Percentiles rank a stretch among this genome's conserved stretches.
phyloP scores from a whole-genome alignment of 2,329 filamentous ascomycete species.

The Colletotrichum chrysophilum region DNA sequence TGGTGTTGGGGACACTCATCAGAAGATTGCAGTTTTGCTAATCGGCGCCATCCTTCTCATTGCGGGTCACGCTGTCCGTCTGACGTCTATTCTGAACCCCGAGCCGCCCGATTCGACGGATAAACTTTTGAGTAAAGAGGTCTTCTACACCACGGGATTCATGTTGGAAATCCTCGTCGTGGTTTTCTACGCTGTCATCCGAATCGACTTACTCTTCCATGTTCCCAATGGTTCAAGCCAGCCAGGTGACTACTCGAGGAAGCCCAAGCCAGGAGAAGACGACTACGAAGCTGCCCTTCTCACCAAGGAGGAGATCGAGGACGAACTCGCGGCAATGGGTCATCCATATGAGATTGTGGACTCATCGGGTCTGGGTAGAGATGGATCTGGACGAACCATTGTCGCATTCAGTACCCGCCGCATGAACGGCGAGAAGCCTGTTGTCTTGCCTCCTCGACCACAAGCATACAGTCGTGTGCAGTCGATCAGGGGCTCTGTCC shows the following conservation, averaged over 20 bases:
- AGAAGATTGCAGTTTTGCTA: conserved; percentile 34
- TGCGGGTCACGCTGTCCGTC: conserved; percentile 25
- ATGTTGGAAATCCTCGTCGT: conserved; percentile 34
- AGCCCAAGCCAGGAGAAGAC: conserved; percentile 50
- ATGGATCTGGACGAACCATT: conserved; percentile 12
- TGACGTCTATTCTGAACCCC: conserved; percentile 28
- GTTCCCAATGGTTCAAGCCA: conserved; percentile 31
- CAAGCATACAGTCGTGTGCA: conserved; percentile 7
- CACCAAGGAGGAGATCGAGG: conserved; percentile 12
- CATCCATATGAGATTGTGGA: conserved; percentile 16
- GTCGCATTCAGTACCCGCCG: conserved; percentile 14
- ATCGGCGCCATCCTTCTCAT: conserved; percentile 21
- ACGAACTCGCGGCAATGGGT: background rate
- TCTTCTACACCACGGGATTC: conserved; percentile 40
- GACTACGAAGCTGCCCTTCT: conserved; percentile 15
- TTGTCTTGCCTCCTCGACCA: background rate
- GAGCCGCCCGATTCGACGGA: conserved; percentile 24
- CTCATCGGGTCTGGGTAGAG: conserved; percentile 6
- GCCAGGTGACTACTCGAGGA: conserved; percentile 37
- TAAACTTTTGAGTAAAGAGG: conserved; percentile 33
- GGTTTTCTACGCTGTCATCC: conserved; percentile 28
- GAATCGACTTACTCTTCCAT: conserved; percentile 34
- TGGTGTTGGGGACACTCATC: conserved; percentile 31
- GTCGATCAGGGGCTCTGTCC: conserved; percentile 5
- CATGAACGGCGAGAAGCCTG: background rate